phyloP scores from a whole-genome alignment of 768 basidiomycete genomes.

The Panellus pusillus region DNA sequence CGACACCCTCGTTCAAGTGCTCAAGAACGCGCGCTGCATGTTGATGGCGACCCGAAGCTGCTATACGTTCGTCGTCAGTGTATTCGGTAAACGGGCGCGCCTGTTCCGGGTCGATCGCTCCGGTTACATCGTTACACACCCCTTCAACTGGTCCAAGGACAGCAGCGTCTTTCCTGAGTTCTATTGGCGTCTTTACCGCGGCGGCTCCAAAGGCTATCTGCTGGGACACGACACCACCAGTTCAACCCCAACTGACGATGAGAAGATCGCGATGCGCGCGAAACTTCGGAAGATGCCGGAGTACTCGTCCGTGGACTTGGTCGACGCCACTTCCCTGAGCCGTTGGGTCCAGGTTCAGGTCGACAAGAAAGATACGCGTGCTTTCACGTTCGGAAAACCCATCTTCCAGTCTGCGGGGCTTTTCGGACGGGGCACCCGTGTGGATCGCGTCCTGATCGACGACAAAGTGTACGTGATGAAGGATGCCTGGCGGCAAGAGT shows the following conservation, averaged over 20 bases:
- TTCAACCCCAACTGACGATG: not conserved
- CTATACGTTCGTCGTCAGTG: not conserved
- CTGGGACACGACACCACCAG: constrained; percentile 3
- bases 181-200: constrained; percentile 1
- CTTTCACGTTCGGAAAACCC: constrained; percentile 2
- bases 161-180: not conserved
- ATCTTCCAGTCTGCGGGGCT: not conserved
- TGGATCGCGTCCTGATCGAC: not conserved
- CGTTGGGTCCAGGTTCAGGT: not conserved
- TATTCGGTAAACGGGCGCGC: not conserved
- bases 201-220: not conserved
- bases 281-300: not conserved
- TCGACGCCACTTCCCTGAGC: not conserved
- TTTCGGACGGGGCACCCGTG: constrained; percentile 11
- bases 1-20: not conserved
- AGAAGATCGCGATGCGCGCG: not conserved
- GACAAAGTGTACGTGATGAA: constrained; percentile 13
- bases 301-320: not conserved
- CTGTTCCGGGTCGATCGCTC: constrained; percentile 2
- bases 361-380: not conserved
- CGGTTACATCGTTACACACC: not conserved
- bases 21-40: not conserved
- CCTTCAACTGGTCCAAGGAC: not conserved
- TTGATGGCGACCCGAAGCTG: not conserved
- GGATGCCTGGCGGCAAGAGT: constrained; percentile 7